Conservation (phyloP, 106 monocot species). For the Phalaenopsis equestris region DNA sequence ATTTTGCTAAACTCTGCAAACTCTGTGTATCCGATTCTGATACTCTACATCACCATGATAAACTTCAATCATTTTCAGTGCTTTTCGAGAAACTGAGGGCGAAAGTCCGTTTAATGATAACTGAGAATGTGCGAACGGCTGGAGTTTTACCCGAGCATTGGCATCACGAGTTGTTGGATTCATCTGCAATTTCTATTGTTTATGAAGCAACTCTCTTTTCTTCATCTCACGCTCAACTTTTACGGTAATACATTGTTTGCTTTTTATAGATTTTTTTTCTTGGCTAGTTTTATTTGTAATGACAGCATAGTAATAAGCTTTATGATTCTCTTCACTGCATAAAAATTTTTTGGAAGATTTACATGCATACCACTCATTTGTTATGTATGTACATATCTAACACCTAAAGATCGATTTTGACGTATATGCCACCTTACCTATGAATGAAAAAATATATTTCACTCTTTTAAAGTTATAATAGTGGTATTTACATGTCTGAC, state of each 20-base stretch:
- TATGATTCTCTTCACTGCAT: too few relatives aligned
- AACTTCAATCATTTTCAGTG: conserved; percentile 36
- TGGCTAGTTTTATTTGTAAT: neutral
- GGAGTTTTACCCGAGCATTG: conserved; percentile 38
- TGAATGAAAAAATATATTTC: too few relatives aligned
- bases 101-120: conserved; percentile 26
- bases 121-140: conserved; percentile 7
- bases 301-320: neutral
- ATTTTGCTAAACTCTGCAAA: conserved; percentile 18
- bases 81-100: conserved; percentile 64
- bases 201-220: conserved; percentile 19
- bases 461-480: too few relatives aligned
- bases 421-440: too few relatives aligned
- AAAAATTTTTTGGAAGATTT: too few relatives aligned
- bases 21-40: conserved; percentile 16
- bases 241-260: conserved; percentile 40
- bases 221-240: conserved; percentile 26
- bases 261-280: neutral
- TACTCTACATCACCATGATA: conserved; percentile 13
- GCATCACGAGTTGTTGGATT: conserved; percentile 56
- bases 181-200: conserved; percentile 37
- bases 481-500: too few relatives aligned
- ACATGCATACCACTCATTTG: too few relatives aligned
- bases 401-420: too few relatives aligned
- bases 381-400: too few relatives aligned